phyloP scores from a whole-genome alignment of 257 asterid species.

The Rehmannia glutinosa region DNA sequence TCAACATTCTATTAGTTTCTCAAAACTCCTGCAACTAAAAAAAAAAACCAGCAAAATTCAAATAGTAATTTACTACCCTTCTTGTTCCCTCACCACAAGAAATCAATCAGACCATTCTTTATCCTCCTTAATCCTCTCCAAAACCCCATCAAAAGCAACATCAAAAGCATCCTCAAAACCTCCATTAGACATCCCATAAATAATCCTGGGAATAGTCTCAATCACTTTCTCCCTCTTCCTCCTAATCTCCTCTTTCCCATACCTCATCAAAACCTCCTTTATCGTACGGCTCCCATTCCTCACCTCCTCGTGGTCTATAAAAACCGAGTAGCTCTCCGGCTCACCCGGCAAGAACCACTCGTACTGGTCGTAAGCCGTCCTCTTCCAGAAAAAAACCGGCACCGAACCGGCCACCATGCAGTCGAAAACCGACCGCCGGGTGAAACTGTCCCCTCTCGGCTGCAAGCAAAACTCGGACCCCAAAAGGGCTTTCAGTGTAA shows the following conservation, averaged over 20 bases:
- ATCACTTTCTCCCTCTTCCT: constrained; percentile 42
- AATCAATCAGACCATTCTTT: neutral
- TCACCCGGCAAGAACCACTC: constrained; percentile 39
- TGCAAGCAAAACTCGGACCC: constrained; percentile 47
- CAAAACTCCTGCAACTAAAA: too few relatives aligned
- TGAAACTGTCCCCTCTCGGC: constrained; percentile 41
- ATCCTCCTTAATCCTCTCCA: constrained; percentile 32
- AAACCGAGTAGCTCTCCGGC: constrained; percentile 41
- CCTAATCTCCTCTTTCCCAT: constrained; percentile 33
- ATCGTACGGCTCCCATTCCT: constrained; percentile 25
- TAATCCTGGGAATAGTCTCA: constrained; percentile 37
- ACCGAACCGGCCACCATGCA: constrained; percentile 55
- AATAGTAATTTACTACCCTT: too few relatives aligned
- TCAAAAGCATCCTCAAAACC: constrained; percentile 41
- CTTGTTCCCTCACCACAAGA: neutral
- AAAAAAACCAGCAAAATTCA: too few relatives aligned
- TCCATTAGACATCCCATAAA: constrained; percentile 24
- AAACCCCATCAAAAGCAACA: constrained; percentile 33
- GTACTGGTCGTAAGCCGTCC: constrained; percentile 34
- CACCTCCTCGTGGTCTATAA: constrained; percentile 28
- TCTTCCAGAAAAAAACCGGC: constrained; percentile 47
- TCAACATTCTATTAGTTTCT: too few relatives aligned
- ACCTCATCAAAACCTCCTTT: constrained; percentile 29
- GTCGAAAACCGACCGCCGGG: constrained; percentile 42
- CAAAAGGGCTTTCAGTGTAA: constrained; percentile 20